These are phyloP conservation scores for Globisporangium spiculum DNA, from an alignment of 352 stramenopile genomes.

Conservation along the genomic window DNA sequence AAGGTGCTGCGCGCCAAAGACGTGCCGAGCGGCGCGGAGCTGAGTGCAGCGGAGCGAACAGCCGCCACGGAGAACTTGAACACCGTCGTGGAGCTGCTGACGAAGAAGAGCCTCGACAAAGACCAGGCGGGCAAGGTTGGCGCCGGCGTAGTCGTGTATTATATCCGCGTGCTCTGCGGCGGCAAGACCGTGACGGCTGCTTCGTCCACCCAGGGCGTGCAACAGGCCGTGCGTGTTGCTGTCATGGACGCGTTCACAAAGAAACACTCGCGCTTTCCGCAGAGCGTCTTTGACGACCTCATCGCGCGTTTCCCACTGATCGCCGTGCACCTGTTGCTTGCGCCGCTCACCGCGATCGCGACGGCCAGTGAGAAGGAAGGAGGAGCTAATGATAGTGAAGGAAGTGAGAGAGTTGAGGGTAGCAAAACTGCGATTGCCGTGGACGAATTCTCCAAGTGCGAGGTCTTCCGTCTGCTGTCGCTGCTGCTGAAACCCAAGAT, in stretches of 20 bases:
- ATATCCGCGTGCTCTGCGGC: conserved; percentile 48
- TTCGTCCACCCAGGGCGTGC: conserved; percentile 6
- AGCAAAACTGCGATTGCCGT: conserved; percentile 22
- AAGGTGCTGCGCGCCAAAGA: conserved; percentile 69
- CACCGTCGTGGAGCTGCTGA: conserved; percentile 41
- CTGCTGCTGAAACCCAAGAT: conserved; percentile 57
- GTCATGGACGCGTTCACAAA: conserved; percentile 73
- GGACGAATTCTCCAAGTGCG: conserved; percentile 77
- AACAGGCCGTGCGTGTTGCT: conserved; percentile 28
- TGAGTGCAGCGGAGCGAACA: neutral
- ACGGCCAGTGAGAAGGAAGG: conserved; percentile 22
- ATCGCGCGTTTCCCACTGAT: conserved; percentile 47
- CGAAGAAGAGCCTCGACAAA: conserved; percentile 55
- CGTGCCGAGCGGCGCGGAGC: conserved; percentile 24
- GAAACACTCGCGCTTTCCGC: conserved; percentile 80
- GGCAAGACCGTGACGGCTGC: neutral
- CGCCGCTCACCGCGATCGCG: conserved; percentile 47
- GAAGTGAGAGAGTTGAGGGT: neutral
- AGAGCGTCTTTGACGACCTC: conserved; percentile 66
- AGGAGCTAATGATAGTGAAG: neutral
- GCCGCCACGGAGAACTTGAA: conserved; percentile 31
- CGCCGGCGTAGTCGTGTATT: conserved; percentile 52
- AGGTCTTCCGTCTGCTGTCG: conserved; percentile 74
- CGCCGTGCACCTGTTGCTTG: conserved; percentile 52
- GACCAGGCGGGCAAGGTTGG: conserved; percentile 60